Base-by-base conservation (phyloP, 2,329 filamentous ascomycete genomes). In the Colletotrichum noveboracense region DNA sequence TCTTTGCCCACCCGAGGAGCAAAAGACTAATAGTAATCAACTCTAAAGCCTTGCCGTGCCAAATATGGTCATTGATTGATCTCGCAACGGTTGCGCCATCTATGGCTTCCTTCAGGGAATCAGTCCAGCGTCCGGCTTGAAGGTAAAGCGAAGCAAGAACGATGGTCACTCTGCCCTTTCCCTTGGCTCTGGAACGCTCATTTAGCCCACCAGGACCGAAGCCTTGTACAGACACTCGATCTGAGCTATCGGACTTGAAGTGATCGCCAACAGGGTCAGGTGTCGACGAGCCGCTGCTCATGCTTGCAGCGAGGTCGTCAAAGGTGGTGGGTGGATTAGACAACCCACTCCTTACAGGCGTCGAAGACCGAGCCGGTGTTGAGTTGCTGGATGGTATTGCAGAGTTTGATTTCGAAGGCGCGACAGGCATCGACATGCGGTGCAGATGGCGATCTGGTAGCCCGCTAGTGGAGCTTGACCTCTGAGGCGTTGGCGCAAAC, bases 11-110 rank as follows among this genome's bases (percentile, higher is more conserved):
- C 34, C 93, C 94, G 77, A 98, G 92, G 80, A 98, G 91, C 55
- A 98, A 82, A 78, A 98, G 89, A 81, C 94, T 95, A 30, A 98
- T 89, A 62, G 97, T 87, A 76, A 98, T 95, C 32, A 96, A 92
- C 82, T 99, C 97, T 24, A 99, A 88, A 2, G 95, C 96, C 85
- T 98, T 98, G 21, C 95, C 97, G 85, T 98, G 95, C 96, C 97
- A 99, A n/a, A 98, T 84, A 84, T 98, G 95, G 84, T 99, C 97
- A 80, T 95, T 96, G 74, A 94, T 91, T 48, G 92, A 93, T 79
- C 95, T 94, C 18, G 95, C 94, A 79, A 93, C 92, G 12, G 91
- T 91, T 3, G 94, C 96, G 70, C 94, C 95, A 76, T 98, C 96
- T 12, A 92, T 88, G 26, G 98, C 90, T 81, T 98, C 95, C 82